Evolutionary conservation across 805 yeast genomes (phyloP).

Genomic region (Candida dajiaensis): DNA sequence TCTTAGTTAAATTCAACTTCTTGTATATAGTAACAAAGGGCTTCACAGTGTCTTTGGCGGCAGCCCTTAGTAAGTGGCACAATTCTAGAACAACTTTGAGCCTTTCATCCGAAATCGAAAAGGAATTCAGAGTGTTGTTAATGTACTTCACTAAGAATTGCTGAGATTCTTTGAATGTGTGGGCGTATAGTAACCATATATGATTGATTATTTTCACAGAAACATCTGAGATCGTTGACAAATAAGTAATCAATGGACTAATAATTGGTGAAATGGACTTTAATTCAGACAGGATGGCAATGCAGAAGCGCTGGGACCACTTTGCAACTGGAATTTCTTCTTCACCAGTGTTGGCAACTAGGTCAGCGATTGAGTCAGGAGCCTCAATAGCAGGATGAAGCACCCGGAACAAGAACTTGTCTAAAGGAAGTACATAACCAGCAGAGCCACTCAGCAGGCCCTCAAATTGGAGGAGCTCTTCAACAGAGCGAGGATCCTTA

Average conservation of each 20-base stretch:
- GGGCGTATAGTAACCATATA: constrained; percentile 24
- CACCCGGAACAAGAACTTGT: constrained; percentile 11
- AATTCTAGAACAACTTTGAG: constrained; percentile 16
- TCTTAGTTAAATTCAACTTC: constrained; percentile 12
- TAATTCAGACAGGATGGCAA: constrained; percentile 8
- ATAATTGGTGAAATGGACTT: not conserved
- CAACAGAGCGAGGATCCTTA: constrained; percentile 7
- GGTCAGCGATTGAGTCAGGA: not conserved
- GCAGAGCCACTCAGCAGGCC: constrained; percentile 10
- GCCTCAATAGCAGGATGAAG: constrained; percentile 2
- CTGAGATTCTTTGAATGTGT: constrained; percentile 2
- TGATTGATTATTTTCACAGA: constrained; percentile 25
- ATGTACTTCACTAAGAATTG: not conserved
- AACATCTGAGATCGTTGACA: constrained; percentile 14
- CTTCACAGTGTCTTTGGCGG: constrained; percentile 12
- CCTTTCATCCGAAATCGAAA: constrained; percentile 3
- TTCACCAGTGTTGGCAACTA: not conserved
- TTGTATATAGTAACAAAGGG: constrained; percentile 17
- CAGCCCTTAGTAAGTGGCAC: constrained; percentile 24
- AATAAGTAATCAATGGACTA: constrained; percentile 7
- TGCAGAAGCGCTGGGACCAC: constrained; percentile 13
- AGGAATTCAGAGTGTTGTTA: not conserved
- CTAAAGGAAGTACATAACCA: constrained; percentile 7
- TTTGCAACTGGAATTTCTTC: not conserved
- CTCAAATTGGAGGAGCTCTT: constrained; percentile 8